Evolutionary conservation across 176 grass and related monocot species (phyloP).

Genomic region (Oryza brachyantha): DNA sequence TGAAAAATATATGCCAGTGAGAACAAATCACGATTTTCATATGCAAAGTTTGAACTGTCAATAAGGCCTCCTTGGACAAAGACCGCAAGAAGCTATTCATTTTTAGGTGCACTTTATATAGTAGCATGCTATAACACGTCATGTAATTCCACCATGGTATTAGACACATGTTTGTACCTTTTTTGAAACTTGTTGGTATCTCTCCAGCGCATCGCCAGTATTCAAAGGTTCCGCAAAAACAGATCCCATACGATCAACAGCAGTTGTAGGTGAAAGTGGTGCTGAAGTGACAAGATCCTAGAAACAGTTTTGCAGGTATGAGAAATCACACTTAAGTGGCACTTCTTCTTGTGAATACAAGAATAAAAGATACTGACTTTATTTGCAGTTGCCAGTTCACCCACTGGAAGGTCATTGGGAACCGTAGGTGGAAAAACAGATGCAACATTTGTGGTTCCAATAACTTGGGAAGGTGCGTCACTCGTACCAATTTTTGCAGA

Average conservation of each 20-base stretch:
- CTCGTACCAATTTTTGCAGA: conserved; percentile 39
- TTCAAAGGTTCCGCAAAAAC: conserved; percentile 64
- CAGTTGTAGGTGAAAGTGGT: conserved; percentile 47
- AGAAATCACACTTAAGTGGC: conserved; percentile 19
- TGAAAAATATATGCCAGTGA: not conserved
- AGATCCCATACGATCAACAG: conserved; percentile 61
- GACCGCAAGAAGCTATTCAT: not conserved
- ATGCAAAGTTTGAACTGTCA: not conserved
- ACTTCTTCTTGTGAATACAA: not conserved
- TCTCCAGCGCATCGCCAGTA: conserved; percentile 76
- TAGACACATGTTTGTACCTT: conserved; percentile 49
- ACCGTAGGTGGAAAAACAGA: conserved; percentile 49
- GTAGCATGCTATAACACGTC: not conserved
- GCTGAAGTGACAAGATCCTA: conserved; percentile 58
- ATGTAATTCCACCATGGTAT: not conserved
- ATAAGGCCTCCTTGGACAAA: not conserved
- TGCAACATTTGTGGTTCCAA: conserved; percentile 43
- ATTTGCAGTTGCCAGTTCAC: conserved; percentile 35
- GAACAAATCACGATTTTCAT: not conserved
- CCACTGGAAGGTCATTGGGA: conserved; percentile 53
- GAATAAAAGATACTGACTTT: conserved; percentile 41
- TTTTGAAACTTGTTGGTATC: conserved; percentile 74
- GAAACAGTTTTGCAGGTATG: conserved; percentile 29
- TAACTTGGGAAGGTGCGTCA: conserved; percentile 48
- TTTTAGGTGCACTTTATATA: not conserved